Base-by-base conservation (phyloP, 2,329 filamentous ascomycete genomes). In the Alternaria burnsii region DNA sequence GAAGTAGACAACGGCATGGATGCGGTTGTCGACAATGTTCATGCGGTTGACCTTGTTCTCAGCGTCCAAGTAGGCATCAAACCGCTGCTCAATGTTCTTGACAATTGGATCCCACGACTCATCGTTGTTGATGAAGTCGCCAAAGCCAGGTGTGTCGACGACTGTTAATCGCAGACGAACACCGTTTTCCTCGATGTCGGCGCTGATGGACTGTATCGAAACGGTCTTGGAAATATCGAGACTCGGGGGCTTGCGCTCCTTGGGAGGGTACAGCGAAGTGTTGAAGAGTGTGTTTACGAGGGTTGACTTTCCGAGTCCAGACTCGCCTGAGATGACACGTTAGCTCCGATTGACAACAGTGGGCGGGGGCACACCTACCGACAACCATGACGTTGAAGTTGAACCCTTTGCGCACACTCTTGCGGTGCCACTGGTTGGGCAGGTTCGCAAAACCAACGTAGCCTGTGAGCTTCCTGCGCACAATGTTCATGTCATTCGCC, bases 351-450 rank as follows among this genome's bases (percentile, higher is more conserved):
- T n/a, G 50, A 18, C 30, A 26, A n/a, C 20, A 44, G 12, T 11
- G 32, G n/a, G 40, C 34, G 36, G 36, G 50, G 53, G 55, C 41
- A 57, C 36, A 90, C 94, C 78, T 86, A 98, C 95, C 95, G 83
- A 99, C 95, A 82, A 99, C 95, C 95, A 99, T 99, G 72, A 99
- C 95, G 80, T 99, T 99, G 87, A 99, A 99, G 88, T 98, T 99
- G 88, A 99, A 99, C 65, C 95, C 95, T 84, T 99, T 99, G 79
- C 95, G 93, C 76, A 99, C 95, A 88, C 94, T 97, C 91, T 99
- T 99, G 82, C 95, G 94, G 86, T 99, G 95, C 95, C 95, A 99
- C 84, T 99, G 95, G 85, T 99, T 99, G 68, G 95, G 95, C 79
- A 99, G 84, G 81, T 99, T 99, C 81, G 95, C 95, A 78, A 99